Evolutionary conservation across 176 grass and related monocot genomes (phyloP).

Genomic region (Oropetium thomaeum): DNA sequence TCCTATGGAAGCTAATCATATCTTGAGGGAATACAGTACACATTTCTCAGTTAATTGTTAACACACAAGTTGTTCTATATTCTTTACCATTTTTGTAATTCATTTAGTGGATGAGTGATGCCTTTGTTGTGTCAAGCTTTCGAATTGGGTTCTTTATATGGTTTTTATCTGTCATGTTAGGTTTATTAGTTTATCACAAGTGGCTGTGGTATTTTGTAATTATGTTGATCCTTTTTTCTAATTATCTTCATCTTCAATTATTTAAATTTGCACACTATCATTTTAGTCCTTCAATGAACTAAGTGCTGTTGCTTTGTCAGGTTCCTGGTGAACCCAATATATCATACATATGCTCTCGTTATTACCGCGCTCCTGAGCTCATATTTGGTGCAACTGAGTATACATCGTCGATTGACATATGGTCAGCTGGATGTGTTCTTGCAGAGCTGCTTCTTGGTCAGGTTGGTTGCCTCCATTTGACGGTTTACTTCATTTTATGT

Average conservation of each 20-base stretch:
- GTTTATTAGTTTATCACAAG: background rate
- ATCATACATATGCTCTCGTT: slow-evolving; percentile 72
- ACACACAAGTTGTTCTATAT: background rate
- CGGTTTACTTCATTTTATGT: background rate
- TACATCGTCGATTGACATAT: slow-evolving; percentile 69
- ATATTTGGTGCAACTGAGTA: slow-evolving; percentile 70
- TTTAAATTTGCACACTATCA: background rate
- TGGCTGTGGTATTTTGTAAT: background rate
- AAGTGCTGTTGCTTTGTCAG: slow-evolving; percentile 13
- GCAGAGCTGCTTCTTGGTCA: slow-evolving; percentile 69
- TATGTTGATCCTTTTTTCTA: background rate
- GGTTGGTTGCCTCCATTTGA: slow-evolving; percentile 45
- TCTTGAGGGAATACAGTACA: background rate
- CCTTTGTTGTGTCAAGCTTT: background rate
- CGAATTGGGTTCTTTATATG: slow-evolving; percentile 16
- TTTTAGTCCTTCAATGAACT: background rate
- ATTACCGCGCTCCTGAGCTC: slow-evolving; percentile 72
- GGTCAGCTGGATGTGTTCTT: slow-evolving; percentile 71
- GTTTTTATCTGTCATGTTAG: background rate
- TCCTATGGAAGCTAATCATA: background rate
- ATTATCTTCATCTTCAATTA: background rate
- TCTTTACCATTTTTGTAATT: background rate
- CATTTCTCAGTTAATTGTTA: background rate
- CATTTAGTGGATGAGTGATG: background rate
- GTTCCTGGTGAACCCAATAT: slow-evolving; percentile 59